These are phyloP conservation scores for Mycena belliarum DNA, from an alignment of 768 basidiomycete species.

Conservation along the genomic window DNA sequence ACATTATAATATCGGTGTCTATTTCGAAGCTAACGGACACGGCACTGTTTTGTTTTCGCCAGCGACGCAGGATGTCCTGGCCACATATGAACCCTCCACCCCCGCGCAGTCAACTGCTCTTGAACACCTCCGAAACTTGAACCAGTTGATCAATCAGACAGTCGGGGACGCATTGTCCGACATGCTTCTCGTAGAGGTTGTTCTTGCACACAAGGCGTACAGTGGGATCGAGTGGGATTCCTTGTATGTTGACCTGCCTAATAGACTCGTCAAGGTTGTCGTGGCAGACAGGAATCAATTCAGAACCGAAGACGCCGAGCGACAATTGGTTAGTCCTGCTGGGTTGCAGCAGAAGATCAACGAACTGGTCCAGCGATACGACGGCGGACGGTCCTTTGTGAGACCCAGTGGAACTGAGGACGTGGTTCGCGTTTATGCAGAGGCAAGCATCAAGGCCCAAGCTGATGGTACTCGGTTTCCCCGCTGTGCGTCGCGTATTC, in stretches of 20 bases:
- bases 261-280: conserved; percentile 90
- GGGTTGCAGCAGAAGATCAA: conserved; percentile 85
- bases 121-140: conserved; percentile 73
- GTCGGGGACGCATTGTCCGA: conserved; percentile 97
- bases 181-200: conserved; percentile 91
- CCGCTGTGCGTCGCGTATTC: background rate
- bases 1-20: conserved; percentile 92
- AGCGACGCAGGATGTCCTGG: conserved; percentile 61
- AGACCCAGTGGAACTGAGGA: conserved; percentile 98
- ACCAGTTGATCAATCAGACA: conserved; percentile 92
- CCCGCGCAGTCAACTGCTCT: conserved; percentile 82
- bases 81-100: conserved; percentile 69
- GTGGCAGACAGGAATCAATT: conserved; percentile 83
- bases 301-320: conserved; percentile 92
- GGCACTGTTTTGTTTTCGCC: conserved; percentile 95
- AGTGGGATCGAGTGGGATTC: conserved; percentile 88
- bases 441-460: conserved; percentile 71
- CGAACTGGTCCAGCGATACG: conserved; percentile 73
- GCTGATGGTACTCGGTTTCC: conserved; percentile 90
- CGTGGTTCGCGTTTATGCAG: conserved; percentile 96
- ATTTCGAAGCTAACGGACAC: conserved; percentile 99
- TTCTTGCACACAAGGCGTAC: conserved; percentile 88
- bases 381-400: conserved; percentile 89
- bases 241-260: conserved; percentile 90
- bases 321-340: conserved; percentile 76